Percentiles rank a stretch among this genome's conserved stretches.
Conservation (phyloP, 2,329 filamentous ascomycete genomes). For the Verticillium alfalfae region DNA sequence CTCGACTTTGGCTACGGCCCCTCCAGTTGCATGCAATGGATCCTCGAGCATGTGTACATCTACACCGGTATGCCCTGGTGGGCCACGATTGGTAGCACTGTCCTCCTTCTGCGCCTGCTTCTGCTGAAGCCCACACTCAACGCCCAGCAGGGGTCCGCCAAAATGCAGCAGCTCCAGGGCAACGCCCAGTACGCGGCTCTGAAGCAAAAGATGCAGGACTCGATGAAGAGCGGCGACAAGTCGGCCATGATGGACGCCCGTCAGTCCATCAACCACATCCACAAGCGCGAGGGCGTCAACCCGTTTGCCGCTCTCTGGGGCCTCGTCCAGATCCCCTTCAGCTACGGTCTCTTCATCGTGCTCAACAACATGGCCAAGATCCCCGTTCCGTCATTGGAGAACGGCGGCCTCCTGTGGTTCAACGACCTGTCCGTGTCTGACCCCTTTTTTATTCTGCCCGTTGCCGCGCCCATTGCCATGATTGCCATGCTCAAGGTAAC, state of each 20-base stretch:
- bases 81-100: slow-evolving; percentile 62
- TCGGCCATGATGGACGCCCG: slow-evolving; percentile 35
- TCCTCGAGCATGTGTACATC: slow-evolving; percentile 79
- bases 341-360: slow-evolving; percentile 75
- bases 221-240: slow-evolving; percentile 42
- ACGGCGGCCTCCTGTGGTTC: slow-evolving; percentile 72
- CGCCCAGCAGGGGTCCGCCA: slow-evolving; percentile 57
- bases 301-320: slow-evolving; percentile 28
- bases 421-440: slow-evolving; percentile 70
- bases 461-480: slow-evolving; percentile 50
- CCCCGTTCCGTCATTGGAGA: slow-evolving; percentile 74
- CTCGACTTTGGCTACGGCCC: slow-evolving; percentile 84
- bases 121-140: slow-evolving; percentile 62
- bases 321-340: slow-evolving; percentile 55
- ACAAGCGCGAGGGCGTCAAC: slow-evolving; percentile 28
- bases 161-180: slow-evolving; percentile 50
- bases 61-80: slow-evolving; percentile 76
- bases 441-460: slow-evolving; percentile 71
- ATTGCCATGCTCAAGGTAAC: slow-evolving; percentile 48
- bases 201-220: slow-evolving; percentile 43
- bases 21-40: slow-evolving; percentile 66
- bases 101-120: slow-evolving; percentile 56
- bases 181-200: slow-evolving; percentile 46
- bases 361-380: slow-evolving; percentile 68
- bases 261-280: slow-evolving; percentile 27